Evolutionary conservation across 192 early-diverging fungal species (phyloP).

Genomic region (Mortierella claussenii): DNA sequence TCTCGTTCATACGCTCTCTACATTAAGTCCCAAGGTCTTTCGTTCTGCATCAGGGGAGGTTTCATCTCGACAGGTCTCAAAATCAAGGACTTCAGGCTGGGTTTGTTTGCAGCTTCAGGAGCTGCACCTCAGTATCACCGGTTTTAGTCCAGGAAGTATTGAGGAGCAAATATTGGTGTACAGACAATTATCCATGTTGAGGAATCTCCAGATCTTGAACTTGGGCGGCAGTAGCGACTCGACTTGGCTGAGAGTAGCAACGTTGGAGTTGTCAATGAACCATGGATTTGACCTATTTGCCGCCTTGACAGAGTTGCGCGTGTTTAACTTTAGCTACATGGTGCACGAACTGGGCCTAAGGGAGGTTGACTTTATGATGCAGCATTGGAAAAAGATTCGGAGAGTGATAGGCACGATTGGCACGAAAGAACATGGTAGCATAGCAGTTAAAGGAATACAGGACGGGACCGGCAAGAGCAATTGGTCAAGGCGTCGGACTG

Average conservation of each 20-base stretch:
- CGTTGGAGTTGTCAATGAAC: slow-evolving; percentile 10
- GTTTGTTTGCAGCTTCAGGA: slow-evolving; percentile 13
- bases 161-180: slow-evolving; percentile 9
- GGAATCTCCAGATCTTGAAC: slow-evolving; percentile 3
- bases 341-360: slow-evolving; percentile 14
- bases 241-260: slow-evolving; percentile 20
- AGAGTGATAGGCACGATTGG: slow-evolving; percentile 22
- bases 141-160: background rate
- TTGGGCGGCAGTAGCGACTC: slow-evolving; percentile 18
- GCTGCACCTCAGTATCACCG: slow-evolving; percentile 19
- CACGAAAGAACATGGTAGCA: background rate
- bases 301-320: slow-evolving; percentile 8
- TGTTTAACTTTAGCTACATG: slow-evolving; percentile 34
- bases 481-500: background rate
- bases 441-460: background rate
- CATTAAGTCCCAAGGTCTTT: background rate
- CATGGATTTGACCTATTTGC: slow-evolving; percentile 9
- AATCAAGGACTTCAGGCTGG: background rate
- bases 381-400: slow-evolving; percentile 17
- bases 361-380: slow-evolving; percentile 37
- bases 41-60: background rate
- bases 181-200: slow-evolving; percentile 14
- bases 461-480: background rate
- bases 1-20: no score
- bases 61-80: no score